Base-by-base conservation (phyloP, 306 rosid species). In the Citrullus colocynthis region DNA sequence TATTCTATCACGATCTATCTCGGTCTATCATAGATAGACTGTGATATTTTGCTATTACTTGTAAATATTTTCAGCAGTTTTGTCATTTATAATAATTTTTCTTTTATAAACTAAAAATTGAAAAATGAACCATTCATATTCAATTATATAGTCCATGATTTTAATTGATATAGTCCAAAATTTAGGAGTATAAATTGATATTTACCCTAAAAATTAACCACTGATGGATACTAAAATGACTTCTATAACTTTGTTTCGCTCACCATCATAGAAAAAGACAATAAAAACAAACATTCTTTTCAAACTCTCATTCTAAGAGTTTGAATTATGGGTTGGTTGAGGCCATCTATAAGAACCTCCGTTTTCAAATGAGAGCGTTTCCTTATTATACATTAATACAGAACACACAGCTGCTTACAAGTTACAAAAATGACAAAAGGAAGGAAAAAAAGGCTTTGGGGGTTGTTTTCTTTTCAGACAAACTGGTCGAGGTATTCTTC, bases 401-500 rank as follows among this genome's bases (percentile, higher is more conserved):
- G 6, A 18, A 36, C 73, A 32, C 45, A 18, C 49, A 65, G 3
- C 51, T 3, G 15, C 51, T 2, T 52, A 18, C 24, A 71, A 71
- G 45, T 42, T 20, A 11, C 63, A 34, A 58, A 58, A 58, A 58
- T 3, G 17, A 10, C 2, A 21, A 58, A 58, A 24, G 9, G 1
- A 24, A 1, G 7, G 16, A 0, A 24, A 8, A 14, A 34, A n/a
- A 52, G 30, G 14, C 17, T 15, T 8, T 16, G 15, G 17, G 56
- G 32, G 54, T 21, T 9, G 59, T 30, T 41, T 24, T 10, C 15
- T 8, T 52, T 67, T 82, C 58, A 85, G 75, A 86, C 88, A 82
- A 87, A 86, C 79, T 88, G 89, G 82, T 69, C 60, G 57, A 88
- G 93, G 83, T 74, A 89, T 78, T 91, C 89, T 62, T 88, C 90